These are phyloP conservation scores for Penicillium hesseltinei DNA, from an alignment of 2,329 filamentous ascomycete species.

Conservation along the genomic window DNA sequence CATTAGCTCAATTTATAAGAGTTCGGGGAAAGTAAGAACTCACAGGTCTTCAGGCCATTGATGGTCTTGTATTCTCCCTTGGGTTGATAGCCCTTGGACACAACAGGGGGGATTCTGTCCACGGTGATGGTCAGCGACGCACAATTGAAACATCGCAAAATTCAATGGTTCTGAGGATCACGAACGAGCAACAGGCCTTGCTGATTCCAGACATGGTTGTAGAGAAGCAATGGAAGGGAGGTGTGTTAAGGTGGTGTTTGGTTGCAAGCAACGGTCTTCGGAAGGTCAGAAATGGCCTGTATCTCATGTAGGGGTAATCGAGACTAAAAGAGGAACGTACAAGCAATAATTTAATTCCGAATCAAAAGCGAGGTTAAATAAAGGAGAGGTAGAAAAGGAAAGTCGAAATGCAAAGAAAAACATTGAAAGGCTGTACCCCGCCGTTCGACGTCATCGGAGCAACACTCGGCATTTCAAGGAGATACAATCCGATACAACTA, in stretches of 20 bases:
- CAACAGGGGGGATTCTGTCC: slow-evolving; percentile 42
- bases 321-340: background rate
- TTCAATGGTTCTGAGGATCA: slow-evolving; percentile 4
- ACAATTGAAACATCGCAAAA: background rate
- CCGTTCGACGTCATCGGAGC: slow-evolving; percentile 23
- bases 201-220: slow-evolving; percentile 41
- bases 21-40: slow-evolving; percentile 14
- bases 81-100: slow-evolving; percentile 49
- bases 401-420: background rate
- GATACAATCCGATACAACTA: background rate
- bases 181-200: slow-evolving; percentile 48
- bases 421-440: slow-evolving; percentile 9
- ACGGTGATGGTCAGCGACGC: slow-evolving; percentile 1
- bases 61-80: slow-evolving; percentile 61
- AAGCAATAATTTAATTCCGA: background rate
- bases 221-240: slow-evolving; percentile 25
- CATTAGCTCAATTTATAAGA: background rate
- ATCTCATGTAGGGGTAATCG: background rate
- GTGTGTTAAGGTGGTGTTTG: slow-evolving; percentile 5
- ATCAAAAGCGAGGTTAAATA: background rate
- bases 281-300: slow-evolving; percentile 22
- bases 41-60: slow-evolving; percentile 62
- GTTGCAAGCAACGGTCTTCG: slow-evolving; percentile 21
- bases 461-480: slow-evolving; percentile 12
- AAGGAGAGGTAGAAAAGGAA: background rate